Evolutionary conservation across 192 early-diverging fungal species (phyloP).

Genomic region (Backusella circina): DNA sequence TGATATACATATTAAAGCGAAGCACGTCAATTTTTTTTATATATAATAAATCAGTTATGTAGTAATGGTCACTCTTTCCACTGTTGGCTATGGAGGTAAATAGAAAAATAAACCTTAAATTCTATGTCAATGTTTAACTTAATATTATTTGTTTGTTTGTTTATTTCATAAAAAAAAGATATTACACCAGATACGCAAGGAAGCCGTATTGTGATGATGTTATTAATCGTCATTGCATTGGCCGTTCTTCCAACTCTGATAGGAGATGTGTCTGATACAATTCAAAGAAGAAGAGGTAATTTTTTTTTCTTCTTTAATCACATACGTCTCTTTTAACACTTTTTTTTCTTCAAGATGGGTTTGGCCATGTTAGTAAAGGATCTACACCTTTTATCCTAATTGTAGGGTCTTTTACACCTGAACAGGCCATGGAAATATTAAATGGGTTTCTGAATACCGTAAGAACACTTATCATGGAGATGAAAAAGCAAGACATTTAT

Average conservation of each 20-base stretch:
- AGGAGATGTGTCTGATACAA: constrained; percentile 36
- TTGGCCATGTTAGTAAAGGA: constrained; percentile 11
- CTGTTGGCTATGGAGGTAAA: constrained; percentile 62
- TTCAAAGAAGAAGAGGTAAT: constrained; percentile 24
- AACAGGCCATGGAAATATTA: constrained; percentile 37
- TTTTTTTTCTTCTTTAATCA: not conserved
- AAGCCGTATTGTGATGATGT: constrained; percentile 50
- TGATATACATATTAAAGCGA: not conserved
- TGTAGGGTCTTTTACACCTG: constrained; percentile 38
- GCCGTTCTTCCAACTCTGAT: constrained; percentile 54
- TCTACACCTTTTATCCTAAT: constrained; percentile 36
- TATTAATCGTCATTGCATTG: constrained; percentile 53
- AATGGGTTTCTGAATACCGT: constrained; percentile 42
- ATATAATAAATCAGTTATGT: constrained; percentile 39
- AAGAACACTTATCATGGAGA: not conserved
- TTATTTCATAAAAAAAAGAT: constrained; percentile 32
- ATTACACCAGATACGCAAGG: constrained; percentile 51
- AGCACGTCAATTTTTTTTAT: not conserved
- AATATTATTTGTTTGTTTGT: not conserved
- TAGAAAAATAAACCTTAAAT: not conserved
- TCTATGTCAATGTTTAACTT: not conserved
- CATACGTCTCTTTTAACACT: not conserved
- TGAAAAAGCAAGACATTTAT: too few species aligned
- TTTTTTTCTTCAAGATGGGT: not conserved
- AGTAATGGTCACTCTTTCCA: constrained; percentile 59